phyloP scores from a whole-genome alignment of 306 rosid species.

The Prunus armeniaca region DNA sequence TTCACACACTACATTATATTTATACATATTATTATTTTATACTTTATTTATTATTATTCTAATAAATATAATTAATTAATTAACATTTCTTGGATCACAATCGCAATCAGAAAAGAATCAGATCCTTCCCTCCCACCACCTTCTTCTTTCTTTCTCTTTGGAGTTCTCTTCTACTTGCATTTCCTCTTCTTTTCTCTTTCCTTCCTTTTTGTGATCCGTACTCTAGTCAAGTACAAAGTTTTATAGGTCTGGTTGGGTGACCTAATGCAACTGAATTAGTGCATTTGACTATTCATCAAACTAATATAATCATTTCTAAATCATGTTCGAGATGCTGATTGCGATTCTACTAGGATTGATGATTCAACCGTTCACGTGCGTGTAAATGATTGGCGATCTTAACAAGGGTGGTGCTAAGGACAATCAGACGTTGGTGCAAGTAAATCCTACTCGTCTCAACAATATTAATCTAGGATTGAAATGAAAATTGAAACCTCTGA shows the following conservation, averaged over 20 bases:
- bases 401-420: too few relatives aligned
- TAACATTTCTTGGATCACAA: slow-evolving; percentile 26
- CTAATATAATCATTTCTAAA: neutral
- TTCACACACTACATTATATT: slow-evolving; percentile 46
- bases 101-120: neutral
- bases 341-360: neutral
- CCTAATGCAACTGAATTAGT: neutral
- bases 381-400: too few relatives aligned
- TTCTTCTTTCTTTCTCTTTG: too few relatives aligned
- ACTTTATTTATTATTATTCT: neutral
- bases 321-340: too few relatives aligned
- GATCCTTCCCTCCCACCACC: slow-evolving; percentile 2
- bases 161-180: neutral
- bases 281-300: too few relatives aligned
- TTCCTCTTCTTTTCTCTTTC: neutral
- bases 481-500: too few relatives aligned
- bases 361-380: too few relatives aligned
- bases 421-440: too few relatives aligned
- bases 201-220: slow-evolving; percentile 20
- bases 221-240: slow-evolving; percentile 21
- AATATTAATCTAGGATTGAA: too few relatives aligned
- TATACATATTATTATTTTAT: neutral
- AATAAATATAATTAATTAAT: too few relatives aligned
- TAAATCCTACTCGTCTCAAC: too few relatives aligned
- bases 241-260: neutral